Percentiles rank a stretch among this genome's conserved stretches.
Conservation (phyloP, 768 basidiomycete species). For the Mycena alexandri region DNA sequence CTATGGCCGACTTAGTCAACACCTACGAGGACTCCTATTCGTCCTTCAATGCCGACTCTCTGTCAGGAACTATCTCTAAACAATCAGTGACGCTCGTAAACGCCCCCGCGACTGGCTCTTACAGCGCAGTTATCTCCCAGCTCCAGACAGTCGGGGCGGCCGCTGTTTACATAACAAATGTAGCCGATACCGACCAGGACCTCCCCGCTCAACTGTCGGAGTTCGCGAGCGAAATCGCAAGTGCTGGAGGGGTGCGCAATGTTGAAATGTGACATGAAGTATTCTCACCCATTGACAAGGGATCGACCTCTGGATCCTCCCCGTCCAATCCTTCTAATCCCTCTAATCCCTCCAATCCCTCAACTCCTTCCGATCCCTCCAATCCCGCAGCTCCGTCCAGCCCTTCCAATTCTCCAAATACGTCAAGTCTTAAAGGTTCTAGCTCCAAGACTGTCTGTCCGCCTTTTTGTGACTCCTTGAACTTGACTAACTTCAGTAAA, state of each 20-base stretch:
- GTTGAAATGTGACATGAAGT: not conserved
- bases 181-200: not conserved
- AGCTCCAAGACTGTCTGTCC: not conserved
- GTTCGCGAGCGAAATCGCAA: conserved; percentile 27
- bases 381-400: not conserved
- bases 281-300: not conserved
- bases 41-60: conserved; percentile 18
- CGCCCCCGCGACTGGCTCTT: conserved; percentile 27
- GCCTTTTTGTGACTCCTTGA: not conserved
- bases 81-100: conserved; percentile 28
- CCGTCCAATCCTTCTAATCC: not conserved
- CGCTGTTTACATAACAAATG: conserved; percentile 31
- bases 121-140: conserved; percentile 23
- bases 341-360: not conserved
- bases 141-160: conserved; percentile 21
- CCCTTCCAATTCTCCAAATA: not conserved
- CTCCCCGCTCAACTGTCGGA: conserved; percentile 18
- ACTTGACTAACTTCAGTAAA: not conserved
- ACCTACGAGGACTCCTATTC: conserved; percentile 34
- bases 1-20: conserved; percentile 30
- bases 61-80: conserved; percentile 26
- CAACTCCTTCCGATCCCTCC: not conserved
- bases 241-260: conserved; percentile 10
- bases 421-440: not conserved
- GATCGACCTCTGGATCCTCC: not conserved